A percentile compares a stretch with the other conserved stretches of the same genome.
phyloP scores from a whole-genome alignment of 2,329 filamentous ascomycete species.

The Cytospora paraplurivora region DNA sequence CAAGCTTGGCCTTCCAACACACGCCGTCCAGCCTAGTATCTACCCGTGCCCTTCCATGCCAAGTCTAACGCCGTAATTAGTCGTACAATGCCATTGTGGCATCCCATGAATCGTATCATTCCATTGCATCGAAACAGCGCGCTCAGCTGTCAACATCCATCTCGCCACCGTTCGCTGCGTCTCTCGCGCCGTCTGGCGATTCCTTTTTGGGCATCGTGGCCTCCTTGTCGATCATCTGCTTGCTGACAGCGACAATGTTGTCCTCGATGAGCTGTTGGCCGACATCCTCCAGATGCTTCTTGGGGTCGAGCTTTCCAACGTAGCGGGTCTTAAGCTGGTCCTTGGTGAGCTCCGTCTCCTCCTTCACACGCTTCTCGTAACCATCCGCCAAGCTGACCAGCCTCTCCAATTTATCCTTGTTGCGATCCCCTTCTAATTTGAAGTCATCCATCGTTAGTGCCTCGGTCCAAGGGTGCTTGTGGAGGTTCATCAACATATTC shows the following conservation, averaged over 20 bases:
- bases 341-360: constrained; percentile 95
- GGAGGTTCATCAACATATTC: constrained; percentile 99
- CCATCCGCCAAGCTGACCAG: constrained; percentile 89
- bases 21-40: constrained; percentile 23
- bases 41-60: constrained; percentile 24
- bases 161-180: constrained; percentile 55
- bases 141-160: constrained; percentile 72
- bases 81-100: constrained; percentile 31
- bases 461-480: constrained; percentile 99
- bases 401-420: constrained; percentile 84
- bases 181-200: constrained; percentile 47
- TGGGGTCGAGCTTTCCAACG: constrained; percentile 97
- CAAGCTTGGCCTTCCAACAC: constrained; percentile 13
- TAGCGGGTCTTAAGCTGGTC: constrained; percentile 99
- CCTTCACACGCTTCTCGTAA: constrained; percentile 98
- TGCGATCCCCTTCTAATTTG: constrained; percentile 77
- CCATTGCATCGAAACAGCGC: constrained; percentile 22
- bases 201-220: constrained; percentile 84
- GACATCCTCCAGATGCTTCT: constrained; percentile 98
- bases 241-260: constrained; percentile 97
- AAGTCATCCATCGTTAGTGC: constrained; percentile 97
- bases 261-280: constrained; percentile 97
- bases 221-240: constrained; percentile 99
- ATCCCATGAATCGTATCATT: constrained; percentile 27
- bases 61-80: constrained; percentile 24